Percentiles rank a stretch among this genome's conserved stretches.
phyloP scores from a whole-genome alignment of 2,329 filamentous ascomycete species.

The Alternaria brassicae region DNA sequence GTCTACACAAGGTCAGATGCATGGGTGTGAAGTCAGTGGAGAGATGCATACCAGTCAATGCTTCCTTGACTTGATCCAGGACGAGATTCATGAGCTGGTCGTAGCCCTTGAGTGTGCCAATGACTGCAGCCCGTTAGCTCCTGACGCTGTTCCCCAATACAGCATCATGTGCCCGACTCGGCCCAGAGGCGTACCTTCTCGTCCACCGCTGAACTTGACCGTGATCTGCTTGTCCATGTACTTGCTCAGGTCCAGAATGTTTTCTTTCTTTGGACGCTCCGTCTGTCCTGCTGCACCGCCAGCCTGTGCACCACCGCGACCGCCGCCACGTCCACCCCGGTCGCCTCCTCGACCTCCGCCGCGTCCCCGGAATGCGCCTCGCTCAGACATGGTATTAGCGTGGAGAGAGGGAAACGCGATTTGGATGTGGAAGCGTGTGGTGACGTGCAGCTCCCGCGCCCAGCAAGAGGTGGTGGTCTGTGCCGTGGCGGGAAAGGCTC shows the following conservation, averaged over 20 bases:
- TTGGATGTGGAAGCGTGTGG: conserved; percentile 12
- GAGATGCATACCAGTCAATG: conserved; percentile 76
- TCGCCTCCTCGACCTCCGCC: conserved; percentile 41
- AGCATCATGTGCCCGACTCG: not conserved
- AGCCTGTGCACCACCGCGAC: conserved; percentile 49
- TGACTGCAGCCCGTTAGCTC: conserved; percentile 63
- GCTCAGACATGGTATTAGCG: conserved; percentile 60
- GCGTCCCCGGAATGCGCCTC: conserved; percentile 59
- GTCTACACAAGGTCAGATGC: conserved; percentile 62
- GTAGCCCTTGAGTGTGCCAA: conserved; percentile 89
- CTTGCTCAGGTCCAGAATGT: conserved; percentile 92
- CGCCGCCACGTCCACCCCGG: conserved; percentile 54
- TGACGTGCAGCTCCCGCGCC: conserved; percentile 33
- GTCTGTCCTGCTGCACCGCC: conserved; percentile 37
- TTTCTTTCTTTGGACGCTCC: conserved; percentile 95
- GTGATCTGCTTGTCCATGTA: conserved; percentile 97
- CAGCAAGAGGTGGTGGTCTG: conserved; percentile 12
- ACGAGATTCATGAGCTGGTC: conserved; percentile 99
- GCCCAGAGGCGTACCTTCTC: conserved; percentile 69
- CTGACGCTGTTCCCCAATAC: not conserved
- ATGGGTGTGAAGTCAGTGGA: not conserved
- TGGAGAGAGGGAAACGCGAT: conserved; percentile 19
- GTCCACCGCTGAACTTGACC: conserved; percentile 95
- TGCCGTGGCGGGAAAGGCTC: conserved; percentile 11
- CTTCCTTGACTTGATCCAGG: conserved; percentile 90